These are phyloP conservation scores for Glarea lozoyensis DNA, from an alignment of 495 filamentous ascomycete genomes.

Conservation along the genomic window DNA sequence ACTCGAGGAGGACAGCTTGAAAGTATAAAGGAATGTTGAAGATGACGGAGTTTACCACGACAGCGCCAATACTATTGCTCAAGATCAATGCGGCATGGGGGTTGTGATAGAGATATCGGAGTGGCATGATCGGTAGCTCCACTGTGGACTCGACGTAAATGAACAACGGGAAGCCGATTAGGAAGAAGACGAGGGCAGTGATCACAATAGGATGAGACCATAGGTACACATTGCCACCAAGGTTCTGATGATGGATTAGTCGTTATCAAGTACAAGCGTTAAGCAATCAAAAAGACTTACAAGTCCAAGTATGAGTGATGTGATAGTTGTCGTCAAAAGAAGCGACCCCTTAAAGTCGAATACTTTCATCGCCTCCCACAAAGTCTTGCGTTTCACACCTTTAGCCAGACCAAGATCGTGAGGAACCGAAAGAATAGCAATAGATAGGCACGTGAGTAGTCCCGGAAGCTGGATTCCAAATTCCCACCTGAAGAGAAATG, in stretches of 20 bases:
- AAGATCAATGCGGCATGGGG: constrained; percentile 62
- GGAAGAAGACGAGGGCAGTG: constrained; percentile 46
- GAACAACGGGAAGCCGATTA: constrained; percentile 47
- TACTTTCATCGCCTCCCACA: constrained; percentile 49
- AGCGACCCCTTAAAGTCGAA: constrained; percentile 63
- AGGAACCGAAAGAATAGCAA: constrained; percentile 50
- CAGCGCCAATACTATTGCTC: constrained; percentile 55
- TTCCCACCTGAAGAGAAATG: too few relatives aligned
- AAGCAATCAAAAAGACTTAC: constrained; percentile 24
- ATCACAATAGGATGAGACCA: constrained; percentile 69
- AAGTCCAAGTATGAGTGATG: constrained; percentile 62
- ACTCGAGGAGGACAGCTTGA: constrained; percentile 67
- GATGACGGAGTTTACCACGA: constrained; percentile 57
- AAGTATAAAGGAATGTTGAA: constrained; percentile 80
- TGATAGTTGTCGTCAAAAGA: constrained; percentile 54
- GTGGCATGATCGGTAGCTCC: constrained; percentile 61
- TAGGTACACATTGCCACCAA: constrained; percentile 67
- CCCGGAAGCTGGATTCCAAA: constrained; percentile 58
- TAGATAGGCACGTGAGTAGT: constrained; percentile 48
- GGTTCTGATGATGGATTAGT: too few relatives aligned
- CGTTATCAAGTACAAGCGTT: too few relatives aligned
- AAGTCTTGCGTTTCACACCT: constrained; percentile 34
- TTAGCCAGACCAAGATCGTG: constrained; percentile 45
- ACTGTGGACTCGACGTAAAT: constrained; percentile 53
- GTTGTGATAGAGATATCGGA: constrained; percentile 47